phyloP scores from a whole-genome alignment of 129 eudicot genomes.

The Centrapalus pauciflorus region DNA sequence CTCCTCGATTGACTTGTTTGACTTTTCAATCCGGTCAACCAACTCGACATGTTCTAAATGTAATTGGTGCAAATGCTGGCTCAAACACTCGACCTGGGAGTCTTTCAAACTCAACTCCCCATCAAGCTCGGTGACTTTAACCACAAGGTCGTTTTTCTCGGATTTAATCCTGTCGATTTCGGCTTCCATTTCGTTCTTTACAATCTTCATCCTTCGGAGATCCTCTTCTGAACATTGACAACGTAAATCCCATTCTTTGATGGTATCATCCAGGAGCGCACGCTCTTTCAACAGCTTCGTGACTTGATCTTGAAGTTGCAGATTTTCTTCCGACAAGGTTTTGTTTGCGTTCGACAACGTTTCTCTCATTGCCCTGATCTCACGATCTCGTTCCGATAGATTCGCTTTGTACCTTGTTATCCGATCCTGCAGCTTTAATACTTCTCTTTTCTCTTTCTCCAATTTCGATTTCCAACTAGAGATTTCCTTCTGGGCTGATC shows the following conservation, averaged over 20 bases:
- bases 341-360: conserved; percentile 66
- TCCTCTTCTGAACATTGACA: conserved; percentile 66
- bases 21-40: conserved; percentile 41
- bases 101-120: conserved; percentile 36
- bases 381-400: conserved; percentile 79
- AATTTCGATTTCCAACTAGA: conserved; percentile 55
- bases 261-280: conserved; percentile 44
- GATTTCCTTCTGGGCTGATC: conserved; percentile 47
- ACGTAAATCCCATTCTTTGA: conserved; percentile 68
- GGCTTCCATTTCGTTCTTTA: conserved; percentile 45
- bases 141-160: conserved; percentile 24
- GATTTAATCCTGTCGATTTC: conserved; percentile 50
- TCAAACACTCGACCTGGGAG: conserved; percentile 22
- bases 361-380: conserved; percentile 67
- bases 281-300: conserved; percentile 53
- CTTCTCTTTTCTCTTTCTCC: conserved; percentile 66
- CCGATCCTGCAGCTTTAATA: conserved; percentile 60
- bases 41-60: conserved; percentile 52
- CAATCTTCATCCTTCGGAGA: conserved; percentile 39
- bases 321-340: conserved; percentile 67
- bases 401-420: conserved; percentile 71
- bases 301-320: conserved; percentile 51
- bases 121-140: conserved; percentile 21
- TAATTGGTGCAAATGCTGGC: conserved; percentile 51
- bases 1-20: conserved; percentile 32